phyloP scores from a whole-genome alignment of 169 alveolate genomes.

The Perkinsus chesapeaki region DNA sequence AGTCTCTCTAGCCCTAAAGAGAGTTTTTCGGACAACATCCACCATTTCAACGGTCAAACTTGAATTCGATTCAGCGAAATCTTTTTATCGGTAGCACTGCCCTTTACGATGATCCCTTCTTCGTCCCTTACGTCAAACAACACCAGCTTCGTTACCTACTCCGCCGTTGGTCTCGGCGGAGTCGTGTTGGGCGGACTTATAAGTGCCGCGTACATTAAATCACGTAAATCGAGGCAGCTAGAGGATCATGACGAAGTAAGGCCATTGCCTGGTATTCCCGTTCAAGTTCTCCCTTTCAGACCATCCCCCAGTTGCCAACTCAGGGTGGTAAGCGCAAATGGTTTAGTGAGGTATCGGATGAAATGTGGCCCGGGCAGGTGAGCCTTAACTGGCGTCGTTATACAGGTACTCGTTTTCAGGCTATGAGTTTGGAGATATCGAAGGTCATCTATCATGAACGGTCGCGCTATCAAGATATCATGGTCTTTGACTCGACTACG shows the following conservation, averaged over 20 bases:
- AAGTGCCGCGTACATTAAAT: background rate
- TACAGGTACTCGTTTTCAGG: background rate
- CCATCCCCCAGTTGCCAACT: background rate
- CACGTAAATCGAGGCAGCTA: too few relatives aligned
- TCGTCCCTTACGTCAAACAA: background rate
- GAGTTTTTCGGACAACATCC: too few relatives aligned
- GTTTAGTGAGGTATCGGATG: background rate
- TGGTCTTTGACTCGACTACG: conserved; percentile 43
- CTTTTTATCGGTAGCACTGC: background rate
- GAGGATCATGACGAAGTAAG: too few relatives aligned
- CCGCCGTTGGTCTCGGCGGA: background rate
- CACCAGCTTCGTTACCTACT: background rate
- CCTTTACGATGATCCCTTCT: background rate
- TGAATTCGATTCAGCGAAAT: too few relatives aligned
- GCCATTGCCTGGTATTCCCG: background rate
- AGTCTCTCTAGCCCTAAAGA: too few relatives aligned
- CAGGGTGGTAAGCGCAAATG: background rate
- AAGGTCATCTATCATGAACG: conserved; percentile 32
- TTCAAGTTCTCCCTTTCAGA: background rate
- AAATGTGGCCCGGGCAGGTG: conserved; percentile 28
- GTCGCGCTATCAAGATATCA: conserved; percentile 49
- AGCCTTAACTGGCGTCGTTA: background rate
- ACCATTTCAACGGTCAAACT: too few relatives aligned
- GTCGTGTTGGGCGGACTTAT: background rate
- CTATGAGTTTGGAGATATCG: conserved; percentile 35